Evolutionary conservation across 805 yeast species (phyloP).

Genomic region (Saturnispora hagleri): DNA sequence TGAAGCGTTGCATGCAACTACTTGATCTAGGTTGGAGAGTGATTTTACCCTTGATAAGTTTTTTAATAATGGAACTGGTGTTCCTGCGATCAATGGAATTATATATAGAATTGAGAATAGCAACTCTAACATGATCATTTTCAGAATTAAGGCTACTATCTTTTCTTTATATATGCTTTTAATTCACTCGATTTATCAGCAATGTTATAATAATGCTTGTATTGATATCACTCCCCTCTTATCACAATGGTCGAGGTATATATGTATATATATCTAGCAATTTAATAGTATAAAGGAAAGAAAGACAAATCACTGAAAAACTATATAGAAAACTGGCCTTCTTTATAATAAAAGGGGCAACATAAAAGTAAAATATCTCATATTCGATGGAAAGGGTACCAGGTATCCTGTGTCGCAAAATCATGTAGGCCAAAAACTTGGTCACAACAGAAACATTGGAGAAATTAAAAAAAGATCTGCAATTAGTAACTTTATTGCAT

Average conservation of each 20-base stretch:
- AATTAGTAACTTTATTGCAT: neutral
- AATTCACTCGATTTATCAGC: neutral
- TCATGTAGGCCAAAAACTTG: neutral
- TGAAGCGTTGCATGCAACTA: conserved; percentile 16
- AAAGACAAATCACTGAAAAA: neutral
- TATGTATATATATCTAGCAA: neutral
- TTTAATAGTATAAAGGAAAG: neutral
- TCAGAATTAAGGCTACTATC: neutral
- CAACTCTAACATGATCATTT: neutral
- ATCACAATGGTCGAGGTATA: neutral
- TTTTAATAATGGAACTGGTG: neutral
- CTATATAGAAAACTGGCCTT: neutral
- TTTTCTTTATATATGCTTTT: neutral
- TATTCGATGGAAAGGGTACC: neutral
- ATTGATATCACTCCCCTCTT: neutral
- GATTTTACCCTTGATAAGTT: neutral
- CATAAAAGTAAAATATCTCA: neutral
- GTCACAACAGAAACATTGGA: neutral
- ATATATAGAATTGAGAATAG: neutral
- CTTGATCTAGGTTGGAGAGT: neutral
- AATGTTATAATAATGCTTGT: neutral
- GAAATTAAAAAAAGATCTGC: neutral
- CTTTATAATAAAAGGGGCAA: neutral
- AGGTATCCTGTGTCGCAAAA: neutral
- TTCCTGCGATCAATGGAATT: neutral